Percentiles rank a stretch among this genome's conserved stretches.
These are phyloP conservation scores for Angomonas ambiguus DNA, from an alignment of 208 protist species.

Conservation along the genomic window DNA sequence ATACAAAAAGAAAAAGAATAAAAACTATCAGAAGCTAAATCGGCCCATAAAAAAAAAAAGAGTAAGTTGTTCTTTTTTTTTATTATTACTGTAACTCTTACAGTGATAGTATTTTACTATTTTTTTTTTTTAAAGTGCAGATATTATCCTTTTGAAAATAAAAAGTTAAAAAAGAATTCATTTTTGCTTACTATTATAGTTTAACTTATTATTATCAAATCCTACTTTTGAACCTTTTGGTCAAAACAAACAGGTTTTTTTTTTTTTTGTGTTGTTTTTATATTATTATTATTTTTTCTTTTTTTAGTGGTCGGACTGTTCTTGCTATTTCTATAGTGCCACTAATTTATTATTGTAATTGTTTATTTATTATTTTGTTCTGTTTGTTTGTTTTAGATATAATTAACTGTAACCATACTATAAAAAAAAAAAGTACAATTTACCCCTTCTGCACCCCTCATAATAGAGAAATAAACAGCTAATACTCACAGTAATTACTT, in stretches of 20 bases:
- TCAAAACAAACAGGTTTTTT: background rate
- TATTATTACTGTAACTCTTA: background rate
- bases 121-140: background rate
- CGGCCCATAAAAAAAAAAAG: slow-evolving; percentile 18
- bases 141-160: no score
- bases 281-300: slow-evolving; percentile 1
- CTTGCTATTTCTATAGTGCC: no score
- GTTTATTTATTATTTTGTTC: background rate
- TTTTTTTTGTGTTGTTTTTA: slow-evolving; percentile 6
- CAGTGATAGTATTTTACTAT: background rate
- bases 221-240: background rate
- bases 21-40: background rate
- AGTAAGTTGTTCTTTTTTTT: slow-evolving; percentile 5
- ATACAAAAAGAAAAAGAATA: slow-evolving; percentile 6
- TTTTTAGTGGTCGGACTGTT: slow-evolving; percentile 2
- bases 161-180: no score
- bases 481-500: no score
- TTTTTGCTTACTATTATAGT: no score
- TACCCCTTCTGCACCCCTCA: no score
- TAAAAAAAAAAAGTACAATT: no score
- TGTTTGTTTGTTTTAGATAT: background rate
- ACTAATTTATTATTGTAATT: no score
- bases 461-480: no score
- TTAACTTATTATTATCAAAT: background rate
- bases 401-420: no score